These are phyloP conservation scores for Knufia petricola DNA, from an alignment of 2,329 filamentous ascomycete genomes.

Conservation along the genomic window DNA sequence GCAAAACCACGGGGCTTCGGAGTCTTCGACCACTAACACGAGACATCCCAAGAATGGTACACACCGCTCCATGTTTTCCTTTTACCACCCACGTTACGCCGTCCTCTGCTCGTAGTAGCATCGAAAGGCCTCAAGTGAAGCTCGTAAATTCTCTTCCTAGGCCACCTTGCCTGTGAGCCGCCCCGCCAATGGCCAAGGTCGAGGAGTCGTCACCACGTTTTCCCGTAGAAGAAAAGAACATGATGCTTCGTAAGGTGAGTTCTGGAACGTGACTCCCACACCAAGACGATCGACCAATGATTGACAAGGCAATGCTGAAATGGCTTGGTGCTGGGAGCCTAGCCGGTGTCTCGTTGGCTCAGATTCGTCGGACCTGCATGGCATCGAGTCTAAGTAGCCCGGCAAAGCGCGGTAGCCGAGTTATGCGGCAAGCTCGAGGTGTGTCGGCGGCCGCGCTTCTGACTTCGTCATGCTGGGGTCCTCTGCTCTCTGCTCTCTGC, in stretches of 20 bases:
- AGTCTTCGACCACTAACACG: background rate
- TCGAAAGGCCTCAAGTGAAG: background rate
- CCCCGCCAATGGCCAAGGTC: too few species aligned
- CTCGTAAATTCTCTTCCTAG: too few species aligned
- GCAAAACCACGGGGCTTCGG: background rate
- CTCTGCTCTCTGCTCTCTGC: too few species aligned
- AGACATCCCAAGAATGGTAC: background rate
- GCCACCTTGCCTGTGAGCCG: too few species aligned
- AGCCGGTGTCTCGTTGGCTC: background rate
- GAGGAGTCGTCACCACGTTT: background rate
- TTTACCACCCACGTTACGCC: background rate
- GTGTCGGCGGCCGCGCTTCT: background rate
- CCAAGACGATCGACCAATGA: background rate
- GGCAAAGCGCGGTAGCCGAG: background rate
- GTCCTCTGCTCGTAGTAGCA: background rate
- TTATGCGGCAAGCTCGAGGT: background rate
- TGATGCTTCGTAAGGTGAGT: too few species aligned
- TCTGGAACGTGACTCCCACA: too few species aligned
- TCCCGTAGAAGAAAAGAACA: background rate
- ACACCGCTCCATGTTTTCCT: background rate
- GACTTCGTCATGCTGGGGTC: constrained; percentile 1
- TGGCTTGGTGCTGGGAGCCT: background rate
- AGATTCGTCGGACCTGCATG: constrained; percentile 4
- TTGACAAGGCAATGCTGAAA: background rate
- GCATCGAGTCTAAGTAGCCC: background rate